phyloP scores from a whole-genome alignment of 2,329 filamentous ascomycete species.

The Fusarium coicis region DNA sequence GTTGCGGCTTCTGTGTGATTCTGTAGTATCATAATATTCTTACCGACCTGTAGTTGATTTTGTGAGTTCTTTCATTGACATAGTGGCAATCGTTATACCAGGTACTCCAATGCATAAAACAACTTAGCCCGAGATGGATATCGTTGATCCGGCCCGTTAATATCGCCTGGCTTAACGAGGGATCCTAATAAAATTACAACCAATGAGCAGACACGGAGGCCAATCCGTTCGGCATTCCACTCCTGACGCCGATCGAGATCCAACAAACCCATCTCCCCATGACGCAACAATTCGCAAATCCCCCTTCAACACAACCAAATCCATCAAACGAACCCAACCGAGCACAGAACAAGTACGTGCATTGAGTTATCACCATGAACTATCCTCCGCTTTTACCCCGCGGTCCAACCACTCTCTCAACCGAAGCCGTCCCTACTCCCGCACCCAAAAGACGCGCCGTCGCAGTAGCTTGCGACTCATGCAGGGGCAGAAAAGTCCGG shows the following conservation, averaged over 20 bases:
- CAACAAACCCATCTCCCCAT: not conserved
- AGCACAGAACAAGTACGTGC: not conserved
- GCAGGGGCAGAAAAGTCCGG: not conserved
- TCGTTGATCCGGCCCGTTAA: not conserved
- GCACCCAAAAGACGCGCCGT: not conserved
- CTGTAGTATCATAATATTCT: not conserved
- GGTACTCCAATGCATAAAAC: no score
- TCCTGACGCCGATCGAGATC: not conserved
- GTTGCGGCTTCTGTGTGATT: not conserved
- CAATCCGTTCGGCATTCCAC: not conserved
- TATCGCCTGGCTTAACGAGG: not conserved
- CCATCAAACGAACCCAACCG: not conserved
- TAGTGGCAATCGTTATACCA: no score
- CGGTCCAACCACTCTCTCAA: rapidly evolving
- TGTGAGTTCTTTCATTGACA: no score
- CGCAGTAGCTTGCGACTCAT: not conserved
- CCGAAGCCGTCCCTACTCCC: not conserved
- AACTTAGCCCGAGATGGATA: not conserved
- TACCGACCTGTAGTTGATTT: rapidly evolving
- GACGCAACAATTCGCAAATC: not conserved
- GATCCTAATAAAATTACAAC: rapidly evolving
- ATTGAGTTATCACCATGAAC: not conserved
- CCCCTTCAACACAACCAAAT: not conserved
- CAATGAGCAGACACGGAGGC: not conserved
- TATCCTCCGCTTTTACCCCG: not conserved